Percentiles rank a stretch among this genome's conserved stretches.
These are phyloP conservation scores for Anethum foeniculum DNA, from an alignment of 140 eudicot genomes.

Conservation along the genomic window DNA sequence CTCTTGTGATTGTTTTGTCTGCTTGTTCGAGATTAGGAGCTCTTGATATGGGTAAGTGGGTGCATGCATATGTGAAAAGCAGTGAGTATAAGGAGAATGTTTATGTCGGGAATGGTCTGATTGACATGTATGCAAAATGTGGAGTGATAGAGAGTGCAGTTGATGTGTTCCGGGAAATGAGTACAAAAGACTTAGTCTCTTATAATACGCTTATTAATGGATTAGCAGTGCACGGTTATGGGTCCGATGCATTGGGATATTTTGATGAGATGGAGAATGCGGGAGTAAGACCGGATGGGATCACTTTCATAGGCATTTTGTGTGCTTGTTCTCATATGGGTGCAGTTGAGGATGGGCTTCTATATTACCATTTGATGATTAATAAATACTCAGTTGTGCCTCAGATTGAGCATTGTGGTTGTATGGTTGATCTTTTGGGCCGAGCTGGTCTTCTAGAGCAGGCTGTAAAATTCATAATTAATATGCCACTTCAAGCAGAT, in stretches of 20 bases:
- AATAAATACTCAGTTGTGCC: slow-evolving; percentile 16
- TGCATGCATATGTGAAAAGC: slow-evolving; percentile 42
- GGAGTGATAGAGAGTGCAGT: slow-evolving; percentile 48
- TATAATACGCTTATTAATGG: slow-evolving; percentile 73
- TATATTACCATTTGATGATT: slow-evolving; percentile 18
- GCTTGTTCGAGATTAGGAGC: slow-evolving; percentile 74
- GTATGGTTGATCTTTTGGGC: slow-evolving; percentile 17
- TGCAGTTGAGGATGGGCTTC: slow-evolving; percentile 46
- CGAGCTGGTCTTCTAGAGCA: slow-evolving; percentile 23
- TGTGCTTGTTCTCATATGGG: slow-evolving; percentile 89
- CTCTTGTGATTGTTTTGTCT: slow-evolving; percentile 47
- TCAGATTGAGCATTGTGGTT: slow-evolving; percentile 18
- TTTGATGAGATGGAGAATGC: slow-evolving; percentile 47
- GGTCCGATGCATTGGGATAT: slow-evolving; percentile 42
- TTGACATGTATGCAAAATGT: slow-evolving; percentile 86
- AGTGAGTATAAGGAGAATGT: slow-evolving; percentile 39
- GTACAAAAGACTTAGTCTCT: slow-evolving; percentile 54
- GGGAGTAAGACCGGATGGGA: slow-evolving; percentile 53
- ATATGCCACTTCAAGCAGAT: slow-evolving; percentile 25
- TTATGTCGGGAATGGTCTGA: slow-evolving; percentile 46
- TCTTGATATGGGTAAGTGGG: slow-evolving; percentile 73
- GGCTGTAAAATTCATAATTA: slow-evolving; percentile 15
- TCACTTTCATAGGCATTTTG: slow-evolving; percentile 59
- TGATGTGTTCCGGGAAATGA: slow-evolving; percentile 38
- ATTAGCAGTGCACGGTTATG: slow-evolving; percentile 72